Evolutionary conservation across 352 stramenopile genomes (phyloP).

Genomic region (Phytopythium helicoides): DNA sequence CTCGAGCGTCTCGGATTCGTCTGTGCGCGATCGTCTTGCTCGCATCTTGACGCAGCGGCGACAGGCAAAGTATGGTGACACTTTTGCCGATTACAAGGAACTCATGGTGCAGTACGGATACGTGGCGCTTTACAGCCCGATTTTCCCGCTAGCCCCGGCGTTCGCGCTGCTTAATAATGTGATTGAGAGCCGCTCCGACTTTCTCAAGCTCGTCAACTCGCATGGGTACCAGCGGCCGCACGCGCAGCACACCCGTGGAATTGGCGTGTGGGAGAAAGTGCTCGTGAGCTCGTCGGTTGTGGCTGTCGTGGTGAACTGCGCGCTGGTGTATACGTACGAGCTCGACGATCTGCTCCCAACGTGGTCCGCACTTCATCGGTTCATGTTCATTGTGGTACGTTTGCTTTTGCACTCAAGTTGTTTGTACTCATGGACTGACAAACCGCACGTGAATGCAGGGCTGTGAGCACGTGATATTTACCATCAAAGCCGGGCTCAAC

Average conservation of each 20-base stretch:
- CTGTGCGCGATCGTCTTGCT: conserved; percentile 34
- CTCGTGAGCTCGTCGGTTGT: conserved; percentile 91
- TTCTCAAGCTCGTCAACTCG: conserved; percentile 90
- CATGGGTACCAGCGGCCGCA: conserved; percentile 86
- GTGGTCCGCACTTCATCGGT: conserved; percentile 56
- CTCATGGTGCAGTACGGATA: conserved; percentile 92
- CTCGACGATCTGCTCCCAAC: conserved; percentile 44
- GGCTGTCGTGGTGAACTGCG: conserved; percentile 93
- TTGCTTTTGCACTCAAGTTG: not conserved
- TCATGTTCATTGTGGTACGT: conserved; percentile 61
- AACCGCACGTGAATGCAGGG: conserved; percentile 11
- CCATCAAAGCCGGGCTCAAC: conserved; percentile 56
- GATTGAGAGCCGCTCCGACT: conserved; percentile 89
- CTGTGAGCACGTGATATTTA: conserved; percentile 58
- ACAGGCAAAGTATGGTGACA: conserved; percentile 60
- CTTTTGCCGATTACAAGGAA: conserved; percentile 73
- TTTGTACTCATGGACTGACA: not conserved
- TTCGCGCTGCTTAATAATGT: conserved; percentile 91
- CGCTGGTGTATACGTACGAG: conserved; percentile 85
- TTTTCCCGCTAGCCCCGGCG: conserved; percentile 89
- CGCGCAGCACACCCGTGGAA: conserved; percentile 87
- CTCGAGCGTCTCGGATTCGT: conserved; percentile 17
- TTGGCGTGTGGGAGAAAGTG: conserved; percentile 92
- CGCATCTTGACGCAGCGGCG: conserved; percentile 61
- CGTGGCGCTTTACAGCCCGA: conserved; percentile 89